Base-by-base conservation (phyloP, 2,329 filamentous ascomycete genomes). In the Rosellinia necatrix region DNA sequence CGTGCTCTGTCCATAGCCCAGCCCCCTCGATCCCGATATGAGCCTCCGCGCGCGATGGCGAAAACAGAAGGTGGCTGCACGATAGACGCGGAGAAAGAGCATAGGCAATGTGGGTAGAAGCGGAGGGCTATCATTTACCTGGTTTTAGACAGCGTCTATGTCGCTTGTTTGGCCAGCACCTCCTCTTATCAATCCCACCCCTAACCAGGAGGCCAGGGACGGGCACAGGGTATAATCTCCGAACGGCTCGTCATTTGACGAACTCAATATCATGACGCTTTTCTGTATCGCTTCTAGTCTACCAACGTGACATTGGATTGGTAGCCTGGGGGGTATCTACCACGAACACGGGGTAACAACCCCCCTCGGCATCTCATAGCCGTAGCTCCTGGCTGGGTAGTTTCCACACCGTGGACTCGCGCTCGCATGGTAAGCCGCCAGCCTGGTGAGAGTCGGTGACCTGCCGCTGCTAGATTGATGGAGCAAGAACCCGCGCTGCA, bases 11-110 rank as follows among this genome's bases (percentile, higher is more conserved):
- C 15, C 8, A 22, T 27, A 55, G 48, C 43, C 55, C 58, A 60
- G 60, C 59, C 65, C 64, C 62, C 63, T 65, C 58, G 63, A 65
- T 63, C 58, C 62, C 61, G 58, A 67, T 66, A 67, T 66, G 60
- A 66, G 60, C 61, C 64, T 61, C 43, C 46, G 50, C 55, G 42
- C 37, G 50, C 27, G 24, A 42, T 50, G 37, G 56, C 51, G 47
- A 61, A 58, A 61, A 55, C 40, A 58, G 58, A 58, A 61, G 51
- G 48, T 55, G 50, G 47, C 54, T 55, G 25, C 51, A 49, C 29
- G 37, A 49, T 49, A 58, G 47, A 56, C 53, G 53, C 48, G 49
- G 58, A 54, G 42, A 51, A 40, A 32, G 27, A 49, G 21, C 24
- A 53, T 49, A 35, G 19, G 37, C 48, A 41, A 38, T 52, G 49